Base-by-base conservation (phyloP, 1,284 basidiomycete genomes). In the Microbotryum saponariae region DNA sequence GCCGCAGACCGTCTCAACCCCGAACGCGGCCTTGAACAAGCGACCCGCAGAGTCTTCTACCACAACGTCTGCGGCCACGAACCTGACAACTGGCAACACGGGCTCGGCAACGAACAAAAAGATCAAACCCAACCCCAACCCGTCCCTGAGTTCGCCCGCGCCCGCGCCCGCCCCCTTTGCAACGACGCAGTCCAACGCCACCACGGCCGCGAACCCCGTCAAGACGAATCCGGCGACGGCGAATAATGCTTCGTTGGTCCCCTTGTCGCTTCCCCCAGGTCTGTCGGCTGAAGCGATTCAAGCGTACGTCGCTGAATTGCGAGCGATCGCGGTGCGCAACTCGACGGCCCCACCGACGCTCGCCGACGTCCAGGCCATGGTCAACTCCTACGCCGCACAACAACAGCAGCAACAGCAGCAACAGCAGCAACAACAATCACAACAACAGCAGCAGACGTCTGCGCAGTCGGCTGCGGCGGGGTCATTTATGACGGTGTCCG, bases 221-320 rank as follows among this genome's bases (percentile, higher is more conserved):
- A 51, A 46, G 12, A 8, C 42, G n/a, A 50, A 42, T 48, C 4
- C 46, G 12, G 14, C 55, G 8, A 23, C 31, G 9, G 14, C 47
- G 18, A 20, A 25, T 33, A n/a, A 47, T 23, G 29, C 14, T 37
- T 20, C 47, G 9, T 16, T 21, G n/a, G 10, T 54, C 52, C 33
- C n/a, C 7, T 53, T 53, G 0, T 8, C 52, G 3, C 44, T 55
- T 1, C 60, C 56, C 8, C 14, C 49, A 2, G 46, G 21, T 48
- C 10, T 62, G 47, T 53, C 59, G 31, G 58, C 48, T 29, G 59
- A 62, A 31, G 51, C 37, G 16, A 45, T 64, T 2, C 60, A 66
- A 48, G 53, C 56, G 20, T 68, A 66, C 60, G 47, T 66, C 37
- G 50, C 54, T 37, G 64, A 66, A 16, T 44, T 65, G 54, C 60